These are phyloP conservation scores for Pseudonitzschia multiseries DNA, from an alignment of 108 stramenopile genomes.

Conservation along the genomic window DNA sequence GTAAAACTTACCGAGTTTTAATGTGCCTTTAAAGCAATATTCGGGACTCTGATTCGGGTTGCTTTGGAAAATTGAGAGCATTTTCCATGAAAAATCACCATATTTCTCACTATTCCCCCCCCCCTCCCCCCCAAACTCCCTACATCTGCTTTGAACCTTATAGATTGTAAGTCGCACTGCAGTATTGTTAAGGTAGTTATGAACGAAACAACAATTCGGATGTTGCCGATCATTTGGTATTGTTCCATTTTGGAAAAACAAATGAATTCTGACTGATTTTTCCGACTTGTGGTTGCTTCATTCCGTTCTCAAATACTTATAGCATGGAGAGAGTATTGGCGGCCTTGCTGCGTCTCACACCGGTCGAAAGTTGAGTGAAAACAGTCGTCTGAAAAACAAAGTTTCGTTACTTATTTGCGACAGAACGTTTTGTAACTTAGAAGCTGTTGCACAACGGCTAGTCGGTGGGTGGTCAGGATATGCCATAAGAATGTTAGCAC, in stretches of 20 bases:
- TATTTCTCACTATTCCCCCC: background rate
- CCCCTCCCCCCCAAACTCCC: background rate
- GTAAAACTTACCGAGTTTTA: no score
- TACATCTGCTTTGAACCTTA: background rate
- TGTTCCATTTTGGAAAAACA: no score
- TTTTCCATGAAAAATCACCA: background rate
- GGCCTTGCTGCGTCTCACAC: slow-evolving; percentile 85
- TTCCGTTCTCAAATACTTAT: background rate
- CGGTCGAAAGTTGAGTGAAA: slow-evolving; percentile 45
- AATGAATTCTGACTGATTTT: no score
- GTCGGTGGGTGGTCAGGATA: slow-evolving; percentile 83
- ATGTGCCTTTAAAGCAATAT: no score
- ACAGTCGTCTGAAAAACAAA: slow-evolving; percentile 19
- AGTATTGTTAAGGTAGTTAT: no score
- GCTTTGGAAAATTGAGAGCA: background rate
- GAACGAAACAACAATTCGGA: no score
- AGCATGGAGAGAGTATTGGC: slow-evolving; percentile 86
- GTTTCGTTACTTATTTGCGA: slow-evolving; percentile 76
- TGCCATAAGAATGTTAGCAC: slow-evolving; percentile 74
- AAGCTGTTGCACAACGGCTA: slow-evolving; percentile 79
- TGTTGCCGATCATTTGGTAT: no score
- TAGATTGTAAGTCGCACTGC: background rate
- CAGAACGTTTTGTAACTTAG: slow-evolving; percentile 86
- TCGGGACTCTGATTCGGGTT: no score
- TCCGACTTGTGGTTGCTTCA: background rate